These are phyloP conservation scores for Leptographium wingfieldii DNA, from an alignment of 2,329 filamentous ascomycete genomes.

Conservation along the genomic window DNA sequence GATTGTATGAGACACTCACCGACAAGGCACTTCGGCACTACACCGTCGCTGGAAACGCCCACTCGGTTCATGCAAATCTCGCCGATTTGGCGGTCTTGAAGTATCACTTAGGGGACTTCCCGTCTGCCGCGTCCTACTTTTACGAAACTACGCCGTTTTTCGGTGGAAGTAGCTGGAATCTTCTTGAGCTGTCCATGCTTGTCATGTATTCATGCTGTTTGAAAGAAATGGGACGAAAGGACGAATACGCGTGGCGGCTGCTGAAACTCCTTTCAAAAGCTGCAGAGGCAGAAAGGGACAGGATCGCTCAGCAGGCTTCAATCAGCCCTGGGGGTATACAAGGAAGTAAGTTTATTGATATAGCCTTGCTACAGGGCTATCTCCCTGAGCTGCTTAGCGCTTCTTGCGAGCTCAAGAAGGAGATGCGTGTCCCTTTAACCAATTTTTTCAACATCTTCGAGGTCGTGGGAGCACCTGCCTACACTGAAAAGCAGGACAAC, in stretches of 20 bases:
- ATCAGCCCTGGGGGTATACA: conserved; percentile 17
- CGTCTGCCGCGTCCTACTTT: conserved; percentile 64
- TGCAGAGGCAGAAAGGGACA: conserved; percentile 33
- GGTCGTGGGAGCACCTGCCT: conserved; percentile 55
- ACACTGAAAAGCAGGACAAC: conserved; percentile 60
- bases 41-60: conserved; percentile 61
- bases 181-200: conserved; percentile 71
- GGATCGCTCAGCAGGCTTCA: conserved; percentile 25
- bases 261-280: conserved; percentile 63
- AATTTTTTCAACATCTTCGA: conserved; percentile 62
- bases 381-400: conserved; percentile 34
- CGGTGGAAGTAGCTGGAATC: conserved; percentile 62
- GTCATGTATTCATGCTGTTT: conserved; percentile 78
- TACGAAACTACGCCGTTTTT: conserved; percentile 68
- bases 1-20: conserved; percentile 63
- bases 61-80: conserved; percentile 65
- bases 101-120: conserved; percentile 62
- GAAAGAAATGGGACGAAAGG: conserved; percentile 58
- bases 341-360: conserved; percentile 15
- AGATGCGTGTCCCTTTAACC: conserved; percentile 54
- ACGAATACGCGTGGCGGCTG: conserved; percentile 67
- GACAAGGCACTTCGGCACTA: conserved; percentile 76
- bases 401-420: conserved; percentile 34
- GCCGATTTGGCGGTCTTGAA: conserved; percentile 80
- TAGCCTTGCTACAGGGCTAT: conserved; percentile 31